Percentiles rank a stretch among this genome's conserved stretches.
phyloP scores from a whole-genome alignment of 345 rosid species.

The Populus deltoides region DNA sequence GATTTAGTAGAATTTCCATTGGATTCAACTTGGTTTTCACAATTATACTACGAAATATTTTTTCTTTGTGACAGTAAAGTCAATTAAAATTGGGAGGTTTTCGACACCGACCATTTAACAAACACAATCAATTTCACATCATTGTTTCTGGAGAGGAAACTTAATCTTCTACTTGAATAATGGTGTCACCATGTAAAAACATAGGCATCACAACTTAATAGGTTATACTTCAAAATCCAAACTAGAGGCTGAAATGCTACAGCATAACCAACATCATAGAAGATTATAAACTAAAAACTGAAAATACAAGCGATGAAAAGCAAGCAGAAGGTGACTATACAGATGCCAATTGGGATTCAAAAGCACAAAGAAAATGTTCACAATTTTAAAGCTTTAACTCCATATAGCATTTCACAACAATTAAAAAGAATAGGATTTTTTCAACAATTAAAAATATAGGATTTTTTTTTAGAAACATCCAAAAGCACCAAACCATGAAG shows the following conservation, averaged over 20 bases:
- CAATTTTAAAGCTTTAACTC: not conserved
- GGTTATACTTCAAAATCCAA: not conserved
- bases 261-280: not conserved
- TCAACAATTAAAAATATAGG: no score
- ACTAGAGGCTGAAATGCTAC: not conserved
- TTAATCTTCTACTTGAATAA: not conserved
- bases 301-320: not conserved
- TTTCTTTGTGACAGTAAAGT: no score
- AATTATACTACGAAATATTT: no score
- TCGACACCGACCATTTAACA: not conserved
- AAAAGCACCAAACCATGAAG: not conserved
- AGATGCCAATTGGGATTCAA: not conserved
- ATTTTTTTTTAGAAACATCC: not conserved
- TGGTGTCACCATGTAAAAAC: not conserved
- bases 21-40: no score
- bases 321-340: not conserved
- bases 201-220: not conserved
- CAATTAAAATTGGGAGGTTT: no score
- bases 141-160: not conserved
- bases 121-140: not conserved
- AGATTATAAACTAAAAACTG: not conserved
- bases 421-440: no score
- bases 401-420: no score
- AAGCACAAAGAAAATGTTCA: not conserved
- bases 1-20: no score